Base-by-base conservation (phyloP, 495 filamentous ascomycete genomes). In the Pyrenula massariospora region DNA sequence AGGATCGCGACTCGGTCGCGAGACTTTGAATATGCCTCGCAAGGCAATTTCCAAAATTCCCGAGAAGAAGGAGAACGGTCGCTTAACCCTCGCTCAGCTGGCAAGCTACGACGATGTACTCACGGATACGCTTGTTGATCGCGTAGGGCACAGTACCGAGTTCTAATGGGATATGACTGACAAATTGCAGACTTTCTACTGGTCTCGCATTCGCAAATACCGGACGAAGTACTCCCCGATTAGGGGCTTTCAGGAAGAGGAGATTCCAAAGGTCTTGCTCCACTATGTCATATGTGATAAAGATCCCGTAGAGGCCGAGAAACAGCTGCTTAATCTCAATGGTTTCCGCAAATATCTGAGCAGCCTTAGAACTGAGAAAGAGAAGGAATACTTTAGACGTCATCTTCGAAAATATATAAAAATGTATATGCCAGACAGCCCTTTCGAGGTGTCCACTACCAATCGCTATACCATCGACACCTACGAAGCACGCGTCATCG, bases 181-280 rank as follows among this genome's bases (percentile, higher is more conserved):
- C 62, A 20, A 54, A 52, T 48, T 11, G 54, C 64, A 98, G 94
- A 84, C 86, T 12, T 95, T 88, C 66, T 97, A 88, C 71, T 97
- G 94, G 93, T 91, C 91, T 12, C 87, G 80, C 10, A 95, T 95
- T 49, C 90, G 91, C 51, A 99, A 99, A 69, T 96, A 96, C 62
- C 86, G 88, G 48, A 84, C 81, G 48, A 88, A 87, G 56, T 99
- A 95, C 70, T 86, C 84, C 63, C 79, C 89, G 8, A 87, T 84
- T 15, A 83, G 94, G 54, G 87, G 89, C 12, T 77, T 97, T 52
- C 78, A 76, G 54, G 88, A 95, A 64, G 87, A 92, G 52, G 86
- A 88, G 10, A 78, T 97, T 22, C 77, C 86, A 48, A 76, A 80
- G 56, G 88, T 95, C 54, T 77, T 99, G 23, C 86, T 89, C 49